These are phyloP conservation scores for Galerina marginata DNA, from an alignment of 768 basidiomycete species.

Conservation along the genomic window DNA sequence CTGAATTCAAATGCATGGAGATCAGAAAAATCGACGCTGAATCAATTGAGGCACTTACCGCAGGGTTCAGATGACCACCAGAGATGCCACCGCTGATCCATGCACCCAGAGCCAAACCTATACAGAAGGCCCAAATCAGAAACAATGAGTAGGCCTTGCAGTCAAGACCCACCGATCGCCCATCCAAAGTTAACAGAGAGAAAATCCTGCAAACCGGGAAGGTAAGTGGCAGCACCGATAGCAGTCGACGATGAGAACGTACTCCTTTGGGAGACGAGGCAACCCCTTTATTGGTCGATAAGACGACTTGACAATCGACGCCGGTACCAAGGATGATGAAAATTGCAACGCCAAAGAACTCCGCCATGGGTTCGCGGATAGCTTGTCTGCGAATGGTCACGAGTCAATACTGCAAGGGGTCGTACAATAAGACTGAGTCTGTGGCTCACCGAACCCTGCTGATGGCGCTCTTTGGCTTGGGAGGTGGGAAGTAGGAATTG, in stretches of 20 bases:
- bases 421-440: background rate
- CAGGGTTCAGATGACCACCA: conserved; percentile 78
- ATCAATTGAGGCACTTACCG: conserved; percentile 42
- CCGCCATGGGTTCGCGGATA: conserved; percentile 66
- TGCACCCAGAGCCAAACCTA: conserved; percentile 60
- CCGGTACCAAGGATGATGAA: conserved; percentile 66
- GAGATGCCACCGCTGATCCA: conserved; percentile 72
- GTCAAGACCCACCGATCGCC: conserved; percentile 46
- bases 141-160: too few relatives aligned
- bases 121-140: background rate
- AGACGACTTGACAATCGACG: conserved; percentile 59
- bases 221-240: background rate
- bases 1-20: conserved; percentile 31
- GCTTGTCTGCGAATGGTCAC: conserved; percentile 18
- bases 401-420: background rate
- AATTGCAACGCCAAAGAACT: conserved; percentile 65
- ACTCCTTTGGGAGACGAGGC: conserved; percentile 61
- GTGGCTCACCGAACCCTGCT: conserved; percentile 22
- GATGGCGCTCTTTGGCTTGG: conserved; percentile 16
- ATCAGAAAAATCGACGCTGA: background rate
- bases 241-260: conserved; percentile 12
- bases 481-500: conserved; percentile 21
- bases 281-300: conserved; percentile 55
- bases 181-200: conserved; percentile 60
- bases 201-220: conserved; percentile 41